These are phyloP conservation scores for Chrysosporium keratinophilum DNA, from an alignment of 2,329 filamentous ascomycete genomes.

Conservation along the genomic window DNA sequence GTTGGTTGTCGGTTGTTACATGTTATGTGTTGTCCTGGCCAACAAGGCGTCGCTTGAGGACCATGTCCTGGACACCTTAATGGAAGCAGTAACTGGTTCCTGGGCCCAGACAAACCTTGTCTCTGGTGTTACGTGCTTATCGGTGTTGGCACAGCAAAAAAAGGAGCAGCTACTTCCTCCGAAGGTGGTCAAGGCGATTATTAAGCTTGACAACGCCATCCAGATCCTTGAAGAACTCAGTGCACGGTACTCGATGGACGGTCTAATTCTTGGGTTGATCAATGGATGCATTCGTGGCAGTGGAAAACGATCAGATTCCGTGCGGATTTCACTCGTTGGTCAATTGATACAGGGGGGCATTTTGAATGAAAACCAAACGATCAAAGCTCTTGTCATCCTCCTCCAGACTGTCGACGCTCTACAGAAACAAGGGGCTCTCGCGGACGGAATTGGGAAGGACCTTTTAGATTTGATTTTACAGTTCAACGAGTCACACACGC, in stretches of 20 bases:
- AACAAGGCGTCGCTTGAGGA: conserved; percentile 73
- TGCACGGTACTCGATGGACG: conserved; percentile 26
- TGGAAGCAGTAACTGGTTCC: conserved; percentile 73
- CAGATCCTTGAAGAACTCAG: conserved; percentile 28
- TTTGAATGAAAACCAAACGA: conserved; percentile 25
- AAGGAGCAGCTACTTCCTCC: conserved; percentile 58
- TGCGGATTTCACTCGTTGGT: conserved; percentile 23
- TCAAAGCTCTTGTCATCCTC: conserved; percentile 26
- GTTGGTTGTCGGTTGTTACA: conserved; percentile 77
- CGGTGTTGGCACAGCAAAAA: conserved; percentile 71
- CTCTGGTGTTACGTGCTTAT: conserved; percentile 67
- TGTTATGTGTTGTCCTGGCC: conserved; percentile 77
- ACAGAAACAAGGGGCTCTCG: conserved; percentile 35
- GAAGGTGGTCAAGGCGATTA: conserved; percentile 51
- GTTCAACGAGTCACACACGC: conserved; percentile 51
- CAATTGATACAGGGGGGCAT: conserved; percentile 27
- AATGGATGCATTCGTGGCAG: conserved; percentile 27
- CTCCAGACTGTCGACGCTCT: conserved; percentile 34
- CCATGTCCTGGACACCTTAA: conserved; percentile 68
- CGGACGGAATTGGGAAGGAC: conserved; percentile 46
- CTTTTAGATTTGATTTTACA: conserved; percentile 57
- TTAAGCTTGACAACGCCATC: conserved; percentile 27
- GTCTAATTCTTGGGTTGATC: conserved; percentile 31
- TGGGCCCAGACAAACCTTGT: conserved; percentile 65
- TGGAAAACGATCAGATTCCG: conserved; percentile 25